These are phyloP conservation scores for Phytophthora megakarya DNA, from an alignment of 352 stramenopile genomes.

Conservation along the genomic window DNA sequence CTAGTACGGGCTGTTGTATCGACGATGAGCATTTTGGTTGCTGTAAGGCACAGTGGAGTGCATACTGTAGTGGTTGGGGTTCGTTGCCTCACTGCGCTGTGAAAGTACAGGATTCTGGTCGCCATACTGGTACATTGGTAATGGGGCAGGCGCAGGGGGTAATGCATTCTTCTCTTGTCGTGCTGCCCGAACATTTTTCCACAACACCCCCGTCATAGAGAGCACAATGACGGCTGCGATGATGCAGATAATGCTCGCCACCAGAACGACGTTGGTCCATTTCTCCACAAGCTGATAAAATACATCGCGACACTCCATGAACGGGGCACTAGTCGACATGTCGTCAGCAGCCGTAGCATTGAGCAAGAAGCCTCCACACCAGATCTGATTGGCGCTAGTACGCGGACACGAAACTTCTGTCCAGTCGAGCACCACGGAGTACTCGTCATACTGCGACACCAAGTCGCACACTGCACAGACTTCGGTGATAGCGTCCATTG, in stretches of 20 bases:
- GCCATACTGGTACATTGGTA: slow-evolving; percentile 40
- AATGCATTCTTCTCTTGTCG: slow-evolving; percentile 26
- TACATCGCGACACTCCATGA: slow-evolving; percentile 62
- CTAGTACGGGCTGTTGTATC: slow-evolving; percentile 51
- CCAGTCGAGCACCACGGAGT: slow-evolving; percentile 72
- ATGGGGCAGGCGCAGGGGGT: slow-evolving; percentile 5
- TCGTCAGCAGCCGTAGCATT: slow-evolving; percentile 46
- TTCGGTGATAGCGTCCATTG: slow-evolving; percentile 48
- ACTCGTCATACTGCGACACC: slow-evolving; percentile 59
- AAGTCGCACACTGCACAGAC: slow-evolving; percentile 69
- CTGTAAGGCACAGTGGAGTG: slow-evolving; percentile 37
- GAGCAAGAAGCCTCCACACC: slow-evolving; percentile 74
- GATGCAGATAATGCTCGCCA: slow-evolving; percentile 57
- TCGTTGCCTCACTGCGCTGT: slow-evolving; percentile 30
- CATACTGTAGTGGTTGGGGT: slow-evolving; percentile 44
- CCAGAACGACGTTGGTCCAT: slow-evolving; percentile 68
- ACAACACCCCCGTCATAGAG: slow-evolving; percentile 62
- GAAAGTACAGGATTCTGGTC: slow-evolving; percentile 28
- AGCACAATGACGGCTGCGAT: slow-evolving; percentile 56
- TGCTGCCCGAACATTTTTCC: slow-evolving; percentile 38
- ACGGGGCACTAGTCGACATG: slow-evolving; percentile 54
- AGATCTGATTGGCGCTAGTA: slow-evolving; percentile 60
- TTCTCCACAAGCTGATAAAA: slow-evolving; percentile 75
- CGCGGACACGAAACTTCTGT: slow-evolving; percentile 57
- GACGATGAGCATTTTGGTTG: slow-evolving; percentile 26